Evolutionary conservation across 768 basidiomycete genomes (phyloP).

Genomic region (Podaxis sp.): DNA sequence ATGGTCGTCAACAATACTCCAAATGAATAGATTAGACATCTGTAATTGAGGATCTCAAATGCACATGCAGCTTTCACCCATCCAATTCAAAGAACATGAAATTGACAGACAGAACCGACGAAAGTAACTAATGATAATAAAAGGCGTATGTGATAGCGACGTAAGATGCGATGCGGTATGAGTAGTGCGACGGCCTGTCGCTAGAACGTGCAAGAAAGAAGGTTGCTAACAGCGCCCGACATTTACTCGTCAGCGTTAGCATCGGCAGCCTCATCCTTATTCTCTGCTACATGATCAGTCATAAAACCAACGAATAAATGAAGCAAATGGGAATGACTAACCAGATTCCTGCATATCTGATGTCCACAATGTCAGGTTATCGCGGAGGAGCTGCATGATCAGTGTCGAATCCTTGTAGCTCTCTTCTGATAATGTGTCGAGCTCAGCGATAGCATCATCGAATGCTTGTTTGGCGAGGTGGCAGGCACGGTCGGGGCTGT

Average conservation of each 20-base stretch:
- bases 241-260: slow-evolving; percentile 66
- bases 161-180: slow-evolving; percentile 13
- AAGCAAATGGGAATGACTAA: slow-evolving; percentile 31
- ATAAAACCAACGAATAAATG: not conserved
- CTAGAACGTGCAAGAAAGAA: not conserved
- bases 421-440: slow-evolving; percentile 98
- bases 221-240: slow-evolving; percentile 1
- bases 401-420: slow-evolving; percentile 99
- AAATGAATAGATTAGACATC: not conserved
- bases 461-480: slow-evolving; percentile 99
- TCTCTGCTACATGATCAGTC: slow-evolving; percentile 41
- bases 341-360: slow-evolving; percentile 95
- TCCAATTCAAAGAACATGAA: slow-evolving; percentile 10
- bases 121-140: slow-evolving; percentile 13
- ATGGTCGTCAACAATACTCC: not conserved
- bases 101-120: slow-evolving; percentile 8
- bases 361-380: slow-evolving; percentile 98
- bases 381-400: slow-evolving; percentile 95
- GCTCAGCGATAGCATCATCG: slow-evolving; percentile 98
- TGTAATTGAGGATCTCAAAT: not conserved
- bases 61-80: slow-evolving; percentile 6
- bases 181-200: slow-evolving; percentile 7
- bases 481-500: slow-evolving; percentile 97
- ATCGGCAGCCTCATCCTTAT: slow-evolving; percentile 66
- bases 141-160: slow-evolving; percentile 11